phyloP scores from a whole-genome alignment of 2,329 filamentous ascomycete species.

The Fusarium oxysporum region DNA sequence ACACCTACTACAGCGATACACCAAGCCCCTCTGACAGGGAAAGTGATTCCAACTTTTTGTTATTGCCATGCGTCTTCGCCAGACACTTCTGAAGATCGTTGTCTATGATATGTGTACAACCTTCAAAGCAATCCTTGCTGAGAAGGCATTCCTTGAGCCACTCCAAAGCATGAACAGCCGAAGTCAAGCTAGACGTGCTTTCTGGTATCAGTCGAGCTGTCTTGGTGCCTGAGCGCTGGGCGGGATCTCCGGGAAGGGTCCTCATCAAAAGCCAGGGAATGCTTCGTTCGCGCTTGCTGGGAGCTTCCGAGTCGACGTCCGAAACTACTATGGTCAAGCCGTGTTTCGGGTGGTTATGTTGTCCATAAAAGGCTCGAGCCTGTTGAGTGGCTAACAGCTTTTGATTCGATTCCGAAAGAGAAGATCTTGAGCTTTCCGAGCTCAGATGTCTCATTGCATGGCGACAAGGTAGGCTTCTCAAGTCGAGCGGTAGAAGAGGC shows the following conservation, averaged over 20 bases:
- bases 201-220: background rate
- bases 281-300: too few relatives aligned
- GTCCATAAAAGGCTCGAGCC: background rate
- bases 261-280: background rate
- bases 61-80: rapidly evolving
- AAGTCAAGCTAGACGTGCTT: background rate
- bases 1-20: background rate
- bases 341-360: background rate
- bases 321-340: background rate
- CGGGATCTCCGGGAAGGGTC: background rate
- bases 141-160: slow-evolving; percentile 6
- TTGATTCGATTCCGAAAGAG: background rate
- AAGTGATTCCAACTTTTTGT: rapidly evolving
- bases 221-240: rapidly evolving
- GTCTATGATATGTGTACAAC: background rate
- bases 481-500: background rate
- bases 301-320: background rate
- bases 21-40: too few relatives aligned
- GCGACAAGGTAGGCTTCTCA: background rate
- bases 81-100: background rate
- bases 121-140: background rate
- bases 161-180: background rate
- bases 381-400: background rate
- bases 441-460: background rate
- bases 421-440: rapidly evolving